Evolutionary conservation across 176 grass and related monocot species (phyloP).

Genomic region (Hordeum vulgare): MorexV3_pseudomolecules_assembly NC_058520.1:317484590-317485089

Average conservation of each 20-base stretch:
- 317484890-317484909: not conserved
- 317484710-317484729: not conserved
- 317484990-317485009: conserved; percentile 28
- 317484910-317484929: not conserved
- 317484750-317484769: not conserved
- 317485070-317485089: conserved; percentile 72
- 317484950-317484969: no score
- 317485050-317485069: conserved; percentile 79
- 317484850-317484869: no score
- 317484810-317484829: not conserved
- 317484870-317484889: not conserved
- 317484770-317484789: not conserved
- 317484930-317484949: not conserved
- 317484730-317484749: not conserved
- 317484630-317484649: not conserved
- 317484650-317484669: not conserved
- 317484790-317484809: not conserved
- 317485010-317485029: conserved; percentile 67
- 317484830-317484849: not conserved
- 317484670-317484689: not conserved
- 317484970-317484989: not conserved
- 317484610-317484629: not conserved
- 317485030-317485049: conserved; percentile 71
- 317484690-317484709: not conserved
- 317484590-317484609: not conserved